A percentile compares a stretch with the other conserved stretches of the same genome.
phyloP scores from a whole-genome alignment of 129 eudicot genomes.

The Artemisia tridentata region DNA sequence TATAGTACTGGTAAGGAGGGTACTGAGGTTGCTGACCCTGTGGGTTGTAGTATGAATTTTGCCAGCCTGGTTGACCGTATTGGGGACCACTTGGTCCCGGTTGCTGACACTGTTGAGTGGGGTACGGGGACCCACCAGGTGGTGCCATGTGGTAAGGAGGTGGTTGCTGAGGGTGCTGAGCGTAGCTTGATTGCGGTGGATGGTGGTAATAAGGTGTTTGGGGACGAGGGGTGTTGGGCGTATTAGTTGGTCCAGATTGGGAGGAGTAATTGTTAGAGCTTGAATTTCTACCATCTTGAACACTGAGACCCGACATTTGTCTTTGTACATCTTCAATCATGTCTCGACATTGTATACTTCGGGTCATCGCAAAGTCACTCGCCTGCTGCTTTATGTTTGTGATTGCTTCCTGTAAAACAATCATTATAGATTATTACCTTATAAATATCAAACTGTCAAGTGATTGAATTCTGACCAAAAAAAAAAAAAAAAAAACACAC shows the following conservation, averaged over 20 bases:
- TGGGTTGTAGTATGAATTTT: conserved; percentile 64
- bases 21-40: conserved; percentile 71
- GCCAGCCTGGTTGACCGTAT: conserved; percentile 94
- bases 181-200: conserved; percentile 43
- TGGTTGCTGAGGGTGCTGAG: conserved; percentile 51
- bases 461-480: not conserved
- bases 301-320: conserved; percentile 65
- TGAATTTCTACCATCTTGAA: conserved; percentile 56
- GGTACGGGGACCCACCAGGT: conserved; percentile 39
- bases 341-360: conserved; percentile 87
- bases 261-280: conserved; percentile 43
- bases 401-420: conserved; percentile 73
- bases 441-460: not conserved
- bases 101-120: conserved; percentile 55
- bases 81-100: conserved; percentile 46
- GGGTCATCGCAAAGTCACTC: conserved; percentile 87
- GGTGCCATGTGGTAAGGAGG: conserved; percentile 49
- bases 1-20: conserved; percentile 34
- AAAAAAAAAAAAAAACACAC: not conserved
- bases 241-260: conserved; percentile 29
- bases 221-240: conserved; percentile 37
- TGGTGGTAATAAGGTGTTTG: conserved; percentile 53
- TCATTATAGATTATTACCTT: not conserved
- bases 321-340: conserved; percentile 85
- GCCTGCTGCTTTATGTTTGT: conserved; percentile 80